Base-by-base conservation (phyloP, 2,329 filamentous ascomycete genomes). In the Colletotrichum viniferum region DNA sequence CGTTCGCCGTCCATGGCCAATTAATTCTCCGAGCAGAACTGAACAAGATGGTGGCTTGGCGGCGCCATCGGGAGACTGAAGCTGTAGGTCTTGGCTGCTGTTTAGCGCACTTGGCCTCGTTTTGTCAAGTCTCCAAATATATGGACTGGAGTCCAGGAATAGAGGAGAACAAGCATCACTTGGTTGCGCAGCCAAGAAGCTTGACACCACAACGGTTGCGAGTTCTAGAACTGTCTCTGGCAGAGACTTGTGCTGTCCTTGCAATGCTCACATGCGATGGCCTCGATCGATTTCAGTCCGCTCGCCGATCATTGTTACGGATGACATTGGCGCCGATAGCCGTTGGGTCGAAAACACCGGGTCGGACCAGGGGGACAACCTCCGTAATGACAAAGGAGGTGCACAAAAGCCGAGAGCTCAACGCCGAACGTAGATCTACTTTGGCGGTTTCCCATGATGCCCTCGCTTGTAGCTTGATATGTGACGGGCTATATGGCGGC, bases 61-160 rank as follows among this genome's bases (percentile, higher is more conserved):
- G n/a, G 28, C 24, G 60, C 30, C 32, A 21, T 68, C 36, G 48
- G 21, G 18, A 48, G 12, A 58, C 13, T 28, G 26, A 43, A 71
- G 61, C 13, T 61, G 48, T 48, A 30, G 55, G 28, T 38, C 61
- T 66, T 71, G 72, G 52, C 55, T 32, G 24, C 8, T 38, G 9
- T 8, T 55, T 38, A 30, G 32, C 28, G 43, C 26, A 48, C 72
- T 66, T 66, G 72, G 72, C 72, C 24, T 30, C 28, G 72, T 66
- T 71, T 74, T 56, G 34, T 70, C 67, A 16, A 64, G 71, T 74
- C 60, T 70, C 58, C n/a, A n/a, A 18, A n/a, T 43, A 55, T 12
- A 48, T 43, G 52, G n/a, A 18, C 58, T n/a, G 58, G 10, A 10
- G 28, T 28, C 18, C 24, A 3, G 14, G 28, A 28, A 61, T 12